Base-by-base conservation (phyloP, 306 rosid genomes). In the Fragaria ananassa region DNA sequence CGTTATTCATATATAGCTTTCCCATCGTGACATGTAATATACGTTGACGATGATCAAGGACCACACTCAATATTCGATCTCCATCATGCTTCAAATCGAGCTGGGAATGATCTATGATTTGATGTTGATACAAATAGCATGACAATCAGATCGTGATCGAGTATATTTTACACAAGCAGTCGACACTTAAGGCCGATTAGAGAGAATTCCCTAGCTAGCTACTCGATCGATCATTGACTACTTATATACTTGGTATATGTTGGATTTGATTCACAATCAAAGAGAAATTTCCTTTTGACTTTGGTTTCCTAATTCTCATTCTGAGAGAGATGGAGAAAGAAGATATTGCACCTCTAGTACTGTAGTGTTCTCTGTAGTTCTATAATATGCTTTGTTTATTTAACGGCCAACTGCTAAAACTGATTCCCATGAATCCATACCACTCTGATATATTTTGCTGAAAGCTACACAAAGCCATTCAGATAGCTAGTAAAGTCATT, bases 321-420 rank as follows among this genome's bases (percentile, higher is more conserved):
- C n/a, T 49, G 17, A 34, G 39, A 54, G 41, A 63, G 2, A 9
- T 4, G 7, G 63, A 49, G 27, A 15, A 13, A 6, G 54, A 18
- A 57, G 61, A 74, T 31, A 4, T 79, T 79, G 67, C 42, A 29
- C 41, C 79, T 46, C 42, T 34, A 50, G 44, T 66, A 60, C 82
- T 76, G 19, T 41, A 61, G 34, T 57, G 34, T 57, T 11, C 12
- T n/a, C 4, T 21, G 34, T 10, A 61, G 70, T 35, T 65, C 64
- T 71, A 17, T 60, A 47, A 68, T 68, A 50, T 66, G 35, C 49
- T 46, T 77, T 70, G 49, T 57, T 42, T 49, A 44, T 27, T 64
- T 41, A 82, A 82, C 87, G 29, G 82, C 61, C 74, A 86, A 42
- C 45, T 42, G 45, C 47, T 78, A 78, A 79, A 77, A 72, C 82